phyloP scores from a whole-genome alignment of 169 alveolate genomes.

The Blepharisma undulans region DNA sequence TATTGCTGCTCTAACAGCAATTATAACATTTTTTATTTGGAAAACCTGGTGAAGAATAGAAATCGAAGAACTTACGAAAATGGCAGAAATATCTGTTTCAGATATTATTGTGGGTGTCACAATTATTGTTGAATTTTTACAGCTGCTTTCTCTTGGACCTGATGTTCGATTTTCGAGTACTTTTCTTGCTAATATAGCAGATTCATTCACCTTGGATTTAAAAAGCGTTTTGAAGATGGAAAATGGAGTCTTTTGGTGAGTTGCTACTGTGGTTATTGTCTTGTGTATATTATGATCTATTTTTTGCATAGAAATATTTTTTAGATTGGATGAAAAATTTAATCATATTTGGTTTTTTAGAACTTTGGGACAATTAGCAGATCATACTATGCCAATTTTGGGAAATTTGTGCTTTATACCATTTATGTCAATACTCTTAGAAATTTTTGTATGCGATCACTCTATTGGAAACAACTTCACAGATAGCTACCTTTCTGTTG shows the following conservation, averaged over 20 bases:
- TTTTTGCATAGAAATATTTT: not conserved
- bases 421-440: not conserved
- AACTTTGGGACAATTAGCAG: not conserved
- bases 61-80: not conserved
- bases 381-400: not conserved
- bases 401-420: slow-evolving; percentile 4
- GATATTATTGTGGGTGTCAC: not conserved
- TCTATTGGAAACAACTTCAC: slow-evolving; percentile 8
- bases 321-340: not conserved
- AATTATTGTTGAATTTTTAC: not conserved
- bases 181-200: not conserved
- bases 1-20: not conserved
- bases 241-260: slow-evolving; percentile 10
- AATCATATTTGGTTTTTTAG: not conserved
- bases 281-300: not conserved
- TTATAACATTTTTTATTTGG: not conserved
- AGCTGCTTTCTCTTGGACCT: slow-evolving; percentile 6
- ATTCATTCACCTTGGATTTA: not conserved
- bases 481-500: not conserved
- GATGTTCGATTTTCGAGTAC: not conserved
- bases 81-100: not conserved
- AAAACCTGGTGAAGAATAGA: not conserved
- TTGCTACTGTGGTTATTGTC: not conserved
- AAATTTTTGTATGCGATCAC: not conserved
- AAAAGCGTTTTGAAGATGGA: not conserved